These are phyloP conservation scores for Castanopsis chinensis DNA, from an alignment of 306 rosid species.

Conservation along the genomic window DNA sequence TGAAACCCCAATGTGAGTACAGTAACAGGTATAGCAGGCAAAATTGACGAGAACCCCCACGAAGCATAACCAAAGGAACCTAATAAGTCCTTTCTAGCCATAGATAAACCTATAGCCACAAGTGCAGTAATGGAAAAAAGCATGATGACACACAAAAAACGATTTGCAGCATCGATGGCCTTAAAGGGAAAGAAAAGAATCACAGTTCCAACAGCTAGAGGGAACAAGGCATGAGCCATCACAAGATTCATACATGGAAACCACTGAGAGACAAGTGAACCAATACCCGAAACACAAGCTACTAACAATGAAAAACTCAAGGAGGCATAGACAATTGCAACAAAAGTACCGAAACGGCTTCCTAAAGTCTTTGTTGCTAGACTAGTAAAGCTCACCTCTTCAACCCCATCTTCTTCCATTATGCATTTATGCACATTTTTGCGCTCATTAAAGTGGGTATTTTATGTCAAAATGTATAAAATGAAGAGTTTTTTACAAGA, in stretches of 20 bases:
- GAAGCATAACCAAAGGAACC: conserved; percentile 39
- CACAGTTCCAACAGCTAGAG: conserved; percentile 28
- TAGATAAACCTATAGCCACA: conserved; percentile 43
- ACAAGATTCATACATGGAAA: conserved; percentile 24
- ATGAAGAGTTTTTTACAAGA: too few relatives aligned
- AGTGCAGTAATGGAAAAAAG: conserved; percentile 46
- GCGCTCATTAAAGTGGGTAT: too few relatives aligned
- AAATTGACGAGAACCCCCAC: conserved; percentile 41
- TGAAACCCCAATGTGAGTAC: conserved; percentile 62
- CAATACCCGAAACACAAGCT: conserved; percentile 59
- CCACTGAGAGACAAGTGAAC: conserved; percentile 36
- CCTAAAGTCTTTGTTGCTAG: conserved; percentile 49
- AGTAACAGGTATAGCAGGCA: conserved; percentile 48
- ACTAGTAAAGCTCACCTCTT: conserved; percentile 58
- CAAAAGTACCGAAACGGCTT: conserved; percentile 36
- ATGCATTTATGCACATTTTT: too few relatives aligned
- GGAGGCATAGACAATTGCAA: conserved; percentile 41
- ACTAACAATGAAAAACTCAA: conserved; percentile 50
- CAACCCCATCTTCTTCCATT: conserved; percentile 49
- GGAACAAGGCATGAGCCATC: conserved; percentile 38
- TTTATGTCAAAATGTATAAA: too few relatives aligned
- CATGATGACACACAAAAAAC: conserved; percentile 49
- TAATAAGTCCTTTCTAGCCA: conserved; percentile 35
- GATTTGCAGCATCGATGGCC: conserved; percentile 43
- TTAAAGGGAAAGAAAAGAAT: conserved; percentile 45